Evolutionary conservation across 257 asterid species (phyloP), one percentile per base, ranked within the genome.

Genomic region (Solanum rostratum): DNA sequence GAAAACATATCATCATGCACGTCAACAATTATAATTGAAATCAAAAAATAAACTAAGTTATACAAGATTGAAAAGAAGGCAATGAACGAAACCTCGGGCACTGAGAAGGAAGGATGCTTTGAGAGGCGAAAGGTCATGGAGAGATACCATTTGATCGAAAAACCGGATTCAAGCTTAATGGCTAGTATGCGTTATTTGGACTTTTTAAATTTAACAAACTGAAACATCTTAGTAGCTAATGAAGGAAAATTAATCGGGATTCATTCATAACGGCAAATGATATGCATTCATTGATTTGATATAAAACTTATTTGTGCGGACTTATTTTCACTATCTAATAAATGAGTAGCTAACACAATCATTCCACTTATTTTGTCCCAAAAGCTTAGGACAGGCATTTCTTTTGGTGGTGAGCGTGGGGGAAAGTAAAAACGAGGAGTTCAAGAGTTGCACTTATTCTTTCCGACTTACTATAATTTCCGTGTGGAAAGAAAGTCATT

Each of bases 191-290:
- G 0, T 22, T 60, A 60, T 10, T 11, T 60, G 0, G 8, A 60
- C 39, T 62, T 62, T 62, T 60, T 18, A 22, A 62, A 62, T 7
- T 62, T 62, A 13, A 4, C 0, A 1, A 24, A 60, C 37, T 60
- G 13, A 60, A 60, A 60, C 10, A 22, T 59, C 66, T 59, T 11
- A 59, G 30, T 59, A 59, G 66, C 15, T 59, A 59, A n/a, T 3
- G 30, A 59, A n/a, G 1, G 19, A 1, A 24, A 62, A 63, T 22
- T 60, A 24, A 63, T 1, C 20, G 2, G 13, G 39, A 27, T 27
- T 10, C 1, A 1, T 27, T 27, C 2, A 0, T 63, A 63, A 27
- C 5, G 30, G 1, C 0, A 2, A 27, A 1, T 5, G 2, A 33
- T 33, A 33, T 20, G 11, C 33, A 5, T 71, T 71, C 10, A 71